phyloP scores from a whole-genome alignment of 2,329 filamentous ascomycete genomes.

The Teratosphaeriaceae sp. region DNA sequence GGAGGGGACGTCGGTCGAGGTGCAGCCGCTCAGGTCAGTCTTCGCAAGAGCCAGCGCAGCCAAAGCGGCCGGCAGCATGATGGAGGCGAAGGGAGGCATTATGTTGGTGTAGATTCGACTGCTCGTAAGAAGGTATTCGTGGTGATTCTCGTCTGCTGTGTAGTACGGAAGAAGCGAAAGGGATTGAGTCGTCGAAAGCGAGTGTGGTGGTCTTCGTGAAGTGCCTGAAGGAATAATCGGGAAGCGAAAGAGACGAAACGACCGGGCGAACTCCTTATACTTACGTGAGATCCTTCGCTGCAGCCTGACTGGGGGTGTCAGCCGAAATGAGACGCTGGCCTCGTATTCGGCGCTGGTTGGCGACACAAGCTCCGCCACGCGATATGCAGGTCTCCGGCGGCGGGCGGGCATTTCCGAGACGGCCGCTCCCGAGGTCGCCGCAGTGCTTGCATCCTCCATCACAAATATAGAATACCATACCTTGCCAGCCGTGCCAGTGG shows the following conservation, averaged over 20 bases:
- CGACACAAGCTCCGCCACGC: too few species aligned
- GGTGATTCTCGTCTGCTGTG: not conserved
- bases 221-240: not conserved
- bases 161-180: not conserved
- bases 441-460: too few species aligned
- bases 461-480: too few species aligned
- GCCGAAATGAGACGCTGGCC: too few species aligned
- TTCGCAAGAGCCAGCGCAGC: conserved; percentile 26
- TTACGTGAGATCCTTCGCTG: not conserved
- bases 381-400: too few species aligned
- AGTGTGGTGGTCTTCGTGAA: too few species aligned
- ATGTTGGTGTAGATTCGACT: conserved; percentile 10
- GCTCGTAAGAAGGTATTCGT: not conserved
- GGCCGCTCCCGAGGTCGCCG: too few species aligned
- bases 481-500: too few species aligned
- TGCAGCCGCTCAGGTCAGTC: conserved; percentile 39
- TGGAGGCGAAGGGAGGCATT: conserved; percentile 19
- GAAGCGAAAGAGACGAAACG: not conserved
- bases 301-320: too few species aligned
- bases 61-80: conserved; percentile 24
- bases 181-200: not conserved
- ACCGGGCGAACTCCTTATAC: not conserved
- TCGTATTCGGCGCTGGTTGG: too few species aligned
- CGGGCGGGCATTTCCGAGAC: too few species aligned
- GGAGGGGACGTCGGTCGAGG: conserved; percentile 31